A percentile compares a stretch with the other conserved stretches of the same genome.
Evolutionary conservation across 2,329 filamentous ascomycete species (phyloP).

Genomic region (Xylariaceae sp.): DNA sequence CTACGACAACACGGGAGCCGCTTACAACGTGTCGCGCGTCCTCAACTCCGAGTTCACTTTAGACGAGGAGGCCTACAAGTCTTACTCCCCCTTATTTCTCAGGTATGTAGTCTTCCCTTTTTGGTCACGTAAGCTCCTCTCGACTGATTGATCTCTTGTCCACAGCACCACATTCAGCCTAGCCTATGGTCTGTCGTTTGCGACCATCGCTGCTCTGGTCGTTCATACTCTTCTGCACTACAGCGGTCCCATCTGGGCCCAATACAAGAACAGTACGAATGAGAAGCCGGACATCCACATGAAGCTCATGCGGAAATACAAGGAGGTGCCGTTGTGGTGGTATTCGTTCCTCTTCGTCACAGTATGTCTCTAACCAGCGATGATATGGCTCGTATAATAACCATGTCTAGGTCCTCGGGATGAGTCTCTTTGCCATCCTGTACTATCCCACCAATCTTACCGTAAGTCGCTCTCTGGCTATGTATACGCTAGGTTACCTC

Average conservation of each 20-base stretch:
- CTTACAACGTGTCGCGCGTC: constrained; percentile 61
- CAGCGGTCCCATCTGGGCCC: constrained; percentile 59
- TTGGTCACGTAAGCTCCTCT: neutral
- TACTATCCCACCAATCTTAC: constrained; percentile 61
- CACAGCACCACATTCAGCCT: constrained; percentile 64
- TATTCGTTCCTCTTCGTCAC: constrained; percentile 52
- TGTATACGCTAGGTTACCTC: too few relatives aligned
- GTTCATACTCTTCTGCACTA: constrained; percentile 64
- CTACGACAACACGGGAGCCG: constrained; percentile 63
- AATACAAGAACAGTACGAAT: constrained; percentile 52
- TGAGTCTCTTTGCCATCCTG: constrained; percentile 51
- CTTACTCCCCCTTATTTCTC: constrained; percentile 64
- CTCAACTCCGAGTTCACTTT: constrained; percentile 57
- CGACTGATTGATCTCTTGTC: constrained; percentile 4
- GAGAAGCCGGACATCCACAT: constrained; percentile 59
- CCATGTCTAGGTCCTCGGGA: constrained; percentile 41
- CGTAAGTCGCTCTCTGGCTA: too few relatives aligned
- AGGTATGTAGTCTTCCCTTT: constrained; percentile 32
- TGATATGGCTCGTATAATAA: too few relatives aligned
- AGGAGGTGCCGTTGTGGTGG: constrained; percentile 60
- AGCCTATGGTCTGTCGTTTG: constrained; percentile 66
- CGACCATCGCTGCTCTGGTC: constrained; percentile 63
- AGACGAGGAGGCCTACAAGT: constrained; percentile 57
- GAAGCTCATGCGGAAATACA: constrained; percentile 58
- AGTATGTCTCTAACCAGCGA: constrained; percentile 40